These are phyloP conservation scores for Exophiala bonariae DNA, from an alignment of 2,329 filamentous ascomycete species.

Conservation along the genomic window DNA sequence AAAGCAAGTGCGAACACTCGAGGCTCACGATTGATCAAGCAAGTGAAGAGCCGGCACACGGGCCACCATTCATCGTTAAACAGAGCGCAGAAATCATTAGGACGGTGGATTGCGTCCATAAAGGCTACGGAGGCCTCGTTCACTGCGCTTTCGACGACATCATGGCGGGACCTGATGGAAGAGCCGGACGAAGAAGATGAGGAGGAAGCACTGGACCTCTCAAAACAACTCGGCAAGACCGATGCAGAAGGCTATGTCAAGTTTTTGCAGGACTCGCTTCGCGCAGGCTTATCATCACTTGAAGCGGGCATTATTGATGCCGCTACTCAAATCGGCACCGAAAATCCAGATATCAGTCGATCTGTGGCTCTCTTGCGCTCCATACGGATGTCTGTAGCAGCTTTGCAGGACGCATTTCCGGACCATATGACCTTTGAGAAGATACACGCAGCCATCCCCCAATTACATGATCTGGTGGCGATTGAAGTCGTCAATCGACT, in stretches of 20 bases:
- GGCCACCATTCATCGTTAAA: constrained; percentile 15
- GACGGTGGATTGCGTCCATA: constrained; percentile 14
- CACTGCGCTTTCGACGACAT: constrained; percentile 11
- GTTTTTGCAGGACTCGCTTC: constrained; percentile 9
- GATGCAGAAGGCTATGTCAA: constrained; percentile 16
- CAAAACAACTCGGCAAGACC: constrained; percentile 14
- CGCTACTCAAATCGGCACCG: constrained; percentile 2
- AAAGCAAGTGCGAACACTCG: constrained; percentile 9
- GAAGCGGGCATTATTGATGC: constrained; percentile 10
- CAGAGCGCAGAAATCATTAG: constrained; percentile 14
- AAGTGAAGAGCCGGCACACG: constrained; percentile 20
- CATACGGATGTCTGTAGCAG: constrained; percentile 14
- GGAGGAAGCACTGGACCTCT: constrained; percentile 18
- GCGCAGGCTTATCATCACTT: constrained; percentile 5
- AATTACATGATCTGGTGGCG: constrained; percentile 20
- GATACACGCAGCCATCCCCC: constrained; percentile 7
- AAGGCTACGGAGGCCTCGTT: constrained; percentile 12
- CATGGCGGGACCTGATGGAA: constrained; percentile 29
- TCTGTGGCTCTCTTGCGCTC: constrained; percentile 15
- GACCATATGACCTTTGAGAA: constrained; percentile 8
- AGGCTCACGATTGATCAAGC: constrained; percentile 14
- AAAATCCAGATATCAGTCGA: not conserved
- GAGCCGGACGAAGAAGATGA: constrained; percentile 30
- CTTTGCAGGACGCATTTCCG: constrained; percentile 17
- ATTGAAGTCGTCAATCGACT: constrained; percentile 13